Percentiles rank a stretch among this genome's conserved stretches.
Evolutionary conservation across 1,284 basidiomycete genomes (phyloP).

Genomic region (Golubevia sp.): DNA sequence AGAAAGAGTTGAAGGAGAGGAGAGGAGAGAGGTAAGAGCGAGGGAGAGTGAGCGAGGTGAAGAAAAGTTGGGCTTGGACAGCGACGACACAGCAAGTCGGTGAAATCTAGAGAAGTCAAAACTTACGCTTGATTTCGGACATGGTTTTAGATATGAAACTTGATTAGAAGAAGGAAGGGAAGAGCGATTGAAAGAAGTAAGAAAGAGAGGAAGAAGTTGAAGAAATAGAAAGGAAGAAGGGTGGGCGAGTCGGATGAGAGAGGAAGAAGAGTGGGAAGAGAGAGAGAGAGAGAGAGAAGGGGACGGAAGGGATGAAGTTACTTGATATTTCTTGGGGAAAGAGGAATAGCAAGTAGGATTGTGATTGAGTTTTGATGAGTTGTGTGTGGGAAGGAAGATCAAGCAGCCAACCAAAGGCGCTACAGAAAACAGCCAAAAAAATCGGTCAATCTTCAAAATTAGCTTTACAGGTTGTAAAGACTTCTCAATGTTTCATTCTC

Average conservation of each 20-base stretch:
- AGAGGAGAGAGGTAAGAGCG: neutral
- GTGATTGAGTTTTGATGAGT: neutral
- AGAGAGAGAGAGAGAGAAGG: too few relatives aligned
- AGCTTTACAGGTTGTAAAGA: too few relatives aligned
- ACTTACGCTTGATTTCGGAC: too few relatives aligned
- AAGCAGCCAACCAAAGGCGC: too few relatives aligned
- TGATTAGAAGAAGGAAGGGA: neutral
- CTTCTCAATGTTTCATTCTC: too few relatives aligned
- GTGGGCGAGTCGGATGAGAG: neutral
- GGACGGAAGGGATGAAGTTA: neutral
- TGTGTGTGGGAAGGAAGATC: too few relatives aligned
- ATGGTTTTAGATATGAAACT: too few relatives aligned
- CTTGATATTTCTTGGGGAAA: neutral
- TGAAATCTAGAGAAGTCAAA: neutral
- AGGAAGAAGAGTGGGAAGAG: too few relatives aligned
- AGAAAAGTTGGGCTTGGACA: neutral
- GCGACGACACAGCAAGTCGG: neutral
- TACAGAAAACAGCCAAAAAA: too few relatives aligned
- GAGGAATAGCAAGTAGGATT: neutral
- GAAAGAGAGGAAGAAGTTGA: too few relatives aligned
- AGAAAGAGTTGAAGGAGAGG: slow-evolving; percentile 1
- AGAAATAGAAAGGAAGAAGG: too few relatives aligned
- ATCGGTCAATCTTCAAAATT: too few relatives aligned
- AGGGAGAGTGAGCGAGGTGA: neutral
- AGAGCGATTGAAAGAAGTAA: neutral